phyloP scores from a whole-genome alignment of 2,329 filamentous ascomycete species.

The Ramichloridium luteum region DNA sequence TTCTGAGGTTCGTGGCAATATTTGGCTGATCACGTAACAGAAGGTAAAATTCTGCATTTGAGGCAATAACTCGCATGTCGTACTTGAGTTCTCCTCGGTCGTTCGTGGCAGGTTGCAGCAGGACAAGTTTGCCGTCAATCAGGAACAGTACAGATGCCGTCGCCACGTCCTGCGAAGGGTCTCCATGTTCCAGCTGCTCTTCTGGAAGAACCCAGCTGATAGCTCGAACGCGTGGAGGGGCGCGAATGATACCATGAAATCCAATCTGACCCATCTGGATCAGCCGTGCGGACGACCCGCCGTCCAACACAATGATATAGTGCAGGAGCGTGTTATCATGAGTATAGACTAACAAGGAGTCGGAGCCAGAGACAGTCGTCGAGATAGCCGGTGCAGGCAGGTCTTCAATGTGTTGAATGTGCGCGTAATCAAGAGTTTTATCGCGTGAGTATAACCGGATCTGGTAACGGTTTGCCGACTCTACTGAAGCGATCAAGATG shows the following conservation, averaged over 20 bases:
- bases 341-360: slow-evolving; percentile 91
- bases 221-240: slow-evolving; percentile 79
- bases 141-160: slow-evolving; percentile 88
- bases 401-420: slow-evolving; percentile 62
- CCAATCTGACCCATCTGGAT: slow-evolving; percentile 96
- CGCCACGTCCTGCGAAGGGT: slow-evolving; percentile 89
- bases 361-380: slow-evolving; percentile 77
- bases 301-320: slow-evolving; percentile 68
- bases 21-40: slow-evolving; percentile 69
- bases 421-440: slow-evolving; percentile 57
- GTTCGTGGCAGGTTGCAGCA: slow-evolving; percentile 76
- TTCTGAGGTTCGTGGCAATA: slow-evolving; percentile 8
- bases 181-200: slow-evolving; percentile 75
- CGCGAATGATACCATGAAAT: slow-evolving; percentile 90
- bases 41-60: slow-evolving; percentile 91
- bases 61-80: slow-evolving; percentile 92
- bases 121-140: slow-evolving; percentile 92
- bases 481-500: slow-evolving; percentile 85
- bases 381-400: slow-evolving; percentile 81
- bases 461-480: slow-evolving; percentile 63
- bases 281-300: slow-evolving; percentile 55
- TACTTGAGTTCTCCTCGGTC: slow-evolving; percentile 83
- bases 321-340: slow-evolving; percentile 94
- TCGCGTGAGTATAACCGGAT: slow-evolving; percentile 90
- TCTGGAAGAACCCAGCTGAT: slow-evolving; percentile 95